phyloP scores from a whole-genome alignment of 805 yeast genomes.

The Suhomyces sp. region DNA sequence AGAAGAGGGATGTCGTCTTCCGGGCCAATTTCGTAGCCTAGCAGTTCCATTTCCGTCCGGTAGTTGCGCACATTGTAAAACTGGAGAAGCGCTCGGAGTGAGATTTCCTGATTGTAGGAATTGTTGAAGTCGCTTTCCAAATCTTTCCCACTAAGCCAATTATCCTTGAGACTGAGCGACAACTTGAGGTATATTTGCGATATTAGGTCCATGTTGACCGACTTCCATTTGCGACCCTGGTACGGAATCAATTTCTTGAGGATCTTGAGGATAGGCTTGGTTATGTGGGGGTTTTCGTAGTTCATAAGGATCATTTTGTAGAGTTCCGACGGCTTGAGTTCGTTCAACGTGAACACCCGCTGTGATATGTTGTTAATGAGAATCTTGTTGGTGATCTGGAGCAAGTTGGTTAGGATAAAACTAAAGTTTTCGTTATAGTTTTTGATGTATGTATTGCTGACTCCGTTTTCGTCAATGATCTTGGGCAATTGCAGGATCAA shows the following conservation, averaged over 20 bases:
- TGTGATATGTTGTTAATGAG: conserved; percentile 65
- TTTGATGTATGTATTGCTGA: conserved; percentile 25
- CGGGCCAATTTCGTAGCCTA: conserved; percentile 52
- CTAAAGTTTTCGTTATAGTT: conserved; percentile 43
- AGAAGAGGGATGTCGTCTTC: conserved; percentile 19
- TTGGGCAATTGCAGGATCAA: conserved; percentile 27
- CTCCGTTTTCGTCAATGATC: conserved; percentile 22
- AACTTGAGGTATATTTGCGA: conserved; percentile 81
- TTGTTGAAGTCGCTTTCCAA: conserved; percentile 69
- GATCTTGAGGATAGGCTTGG: conserved; percentile 68
- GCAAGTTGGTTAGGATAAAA: conserved; percentile 46
- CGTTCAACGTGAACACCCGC: conserved; percentile 61
- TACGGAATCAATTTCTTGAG: conserved; percentile 81
- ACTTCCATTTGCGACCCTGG: conserved; percentile 92
- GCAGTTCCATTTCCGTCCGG: conserved; percentile 45
- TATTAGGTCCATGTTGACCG: conserved; percentile 88
- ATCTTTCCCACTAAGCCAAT: conserved; percentile 84
- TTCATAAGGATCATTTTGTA: conserved; percentile 57
- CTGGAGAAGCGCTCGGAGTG: conserved; percentile 73
- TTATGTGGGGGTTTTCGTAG: conserved; percentile 55
- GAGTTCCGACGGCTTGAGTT: conserved; percentile 59
- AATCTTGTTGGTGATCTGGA: conserved; percentile 55
- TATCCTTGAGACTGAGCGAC: conserved; percentile 69
- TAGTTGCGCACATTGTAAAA: conserved; percentile 68
- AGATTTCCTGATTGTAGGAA: conserved; percentile 82